Conservation (phyloP, 1,139 yeast genomes). For the Blastobotrys elegans region DNA sequence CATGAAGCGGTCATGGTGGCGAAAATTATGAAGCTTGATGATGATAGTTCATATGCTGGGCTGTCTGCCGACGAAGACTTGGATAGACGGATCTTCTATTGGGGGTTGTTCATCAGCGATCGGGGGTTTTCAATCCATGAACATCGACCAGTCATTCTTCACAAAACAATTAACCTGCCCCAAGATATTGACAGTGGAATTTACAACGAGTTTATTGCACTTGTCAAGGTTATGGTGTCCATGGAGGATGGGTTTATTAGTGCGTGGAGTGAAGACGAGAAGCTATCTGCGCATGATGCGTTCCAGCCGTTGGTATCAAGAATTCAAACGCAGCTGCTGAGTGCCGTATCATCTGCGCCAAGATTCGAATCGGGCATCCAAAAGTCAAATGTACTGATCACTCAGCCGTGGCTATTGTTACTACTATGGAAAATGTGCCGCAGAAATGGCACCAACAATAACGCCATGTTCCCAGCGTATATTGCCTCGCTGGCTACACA, state of each 20-base stretch:
- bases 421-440: slow-evolving; percentile 13
- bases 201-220: slow-evolving; percentile 15
- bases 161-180: slow-evolving; percentile 14
- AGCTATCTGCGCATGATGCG: not conserved
- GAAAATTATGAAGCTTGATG: slow-evolving; percentile 14
- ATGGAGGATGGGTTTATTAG: slow-evolving; percentile 16
- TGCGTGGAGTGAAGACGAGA: slow-evolving; percentile 13
- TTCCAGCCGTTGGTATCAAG: not conserved
- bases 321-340: slow-evolving; percentile 12
- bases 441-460: slow-evolving; percentile 5
- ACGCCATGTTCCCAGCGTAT: slow-evolving; percentile 12
- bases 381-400: slow-evolving; percentile 16
- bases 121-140: slow-evolving; percentile 19
- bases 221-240: slow-evolving; percentile 16
- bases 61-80: slow-evolving; percentile 12
- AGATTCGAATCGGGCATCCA: slow-evolving; percentile 15
- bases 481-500: slow-evolving; percentile 13
- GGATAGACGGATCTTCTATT: slow-evolving; percentile 15
- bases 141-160: slow-evolving; percentile 15
- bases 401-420: slow-evolving; percentile 18
- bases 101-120: slow-evolving; percentile 19
- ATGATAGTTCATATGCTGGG: slow-evolving; percentile 11
- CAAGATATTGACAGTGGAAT: not conserved
- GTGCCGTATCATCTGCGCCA: slow-evolving; percentile 13
- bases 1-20: slow-evolving; percentile 17